Evolutionary conservation across 345 rosid species (phyloP), one percentile per base, ranked within the genome.

Genomic region (Citrus inodora): DNA sequence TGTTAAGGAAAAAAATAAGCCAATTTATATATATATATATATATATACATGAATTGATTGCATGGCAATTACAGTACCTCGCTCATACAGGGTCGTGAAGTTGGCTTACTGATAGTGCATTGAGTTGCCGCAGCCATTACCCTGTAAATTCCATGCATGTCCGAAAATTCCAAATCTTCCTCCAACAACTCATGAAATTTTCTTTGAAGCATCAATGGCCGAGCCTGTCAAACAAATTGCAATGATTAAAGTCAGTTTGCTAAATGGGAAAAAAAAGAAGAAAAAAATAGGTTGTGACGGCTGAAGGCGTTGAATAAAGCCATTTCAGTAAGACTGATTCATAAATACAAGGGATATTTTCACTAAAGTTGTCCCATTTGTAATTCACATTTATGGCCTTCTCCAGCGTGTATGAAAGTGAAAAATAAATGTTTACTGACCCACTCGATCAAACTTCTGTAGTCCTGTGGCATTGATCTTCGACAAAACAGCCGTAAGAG

Each of bases 401-500:
- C 21, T 17, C 58, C 21, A 5, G 58, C 7, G 19, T 53, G 58
- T 5, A 17, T 53, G 19, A 17, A 53, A 53, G 58, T 53, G 22
- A 53, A 53, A 53, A 53, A 53, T n/a, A 40, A 7, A 17, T 7
- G 58, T 35, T 14, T 42, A 85, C 87, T 79, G 33, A 87, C 89
- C 87, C 86, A 80, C 9, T 85, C 82, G 19, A 85, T 63, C 78
- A 87, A 77, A 60, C 64, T 79, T 75, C 48, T 74, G 83, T 83
- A 83, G 24, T 85, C 85, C 70, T 63, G 63, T 19, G 86, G 87
- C 1, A 60, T 78, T 42, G 82, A 75, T 79, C 66, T 77, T 75
- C 73, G 70, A 79, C 87, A 79, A 55, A 87, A 87, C 70, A 87
- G 73, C 76, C 85, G 80, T 67, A 87, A 56, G 56, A 87, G 86